Conservation (phyloP, 2,329 filamentous ascomycete species). For the Escovopsis sp. region DNA sequence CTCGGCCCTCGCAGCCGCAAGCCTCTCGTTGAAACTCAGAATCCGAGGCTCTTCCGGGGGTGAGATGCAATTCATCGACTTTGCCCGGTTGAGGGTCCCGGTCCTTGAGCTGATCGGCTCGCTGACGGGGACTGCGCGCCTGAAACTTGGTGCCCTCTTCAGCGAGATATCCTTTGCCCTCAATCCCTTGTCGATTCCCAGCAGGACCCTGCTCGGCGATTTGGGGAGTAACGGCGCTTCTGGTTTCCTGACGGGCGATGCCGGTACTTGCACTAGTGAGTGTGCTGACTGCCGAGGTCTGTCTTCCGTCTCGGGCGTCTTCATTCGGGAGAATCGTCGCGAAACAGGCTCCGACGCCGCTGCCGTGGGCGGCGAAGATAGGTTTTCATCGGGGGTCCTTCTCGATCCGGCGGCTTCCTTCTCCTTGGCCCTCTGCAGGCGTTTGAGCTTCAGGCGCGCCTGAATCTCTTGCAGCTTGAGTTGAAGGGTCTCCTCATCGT, state of each 20-base stretch:
- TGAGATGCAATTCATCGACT: conserved; percentile 19
- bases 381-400: conserved; percentile 9
- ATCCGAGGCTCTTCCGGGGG: conserved; percentile 23
- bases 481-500: conserved; percentile 81
- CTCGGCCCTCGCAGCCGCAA: conserved; percentile 53
- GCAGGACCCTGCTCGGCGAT: conserved; percentile 63
- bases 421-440: conserved; percentile 47
- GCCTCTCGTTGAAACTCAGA: conserved; percentile 66
- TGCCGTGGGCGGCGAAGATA: conserved; percentile 9
- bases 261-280: conserved; percentile 55
- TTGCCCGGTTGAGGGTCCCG: conserved; percentile 30
- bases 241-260: conserved; percentile 51
- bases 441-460: conserved; percentile 75
- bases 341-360: conserved; percentile 10
- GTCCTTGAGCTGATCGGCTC: conserved; percentile 12
- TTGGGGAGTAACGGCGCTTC: conserved; percentile 38
- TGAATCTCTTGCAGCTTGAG: conserved; percentile 81
- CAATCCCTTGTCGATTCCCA: conserved; percentile 84
- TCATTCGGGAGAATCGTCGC: conserved; percentile 11
- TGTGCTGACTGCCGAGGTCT: conserved; percentile 9
- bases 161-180: conserved; percentile 71
- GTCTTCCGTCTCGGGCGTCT: conserved; percentile 14
- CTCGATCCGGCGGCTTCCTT: conserved; percentile 9
- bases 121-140: conserved; percentile 10
- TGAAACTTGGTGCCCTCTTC: conserved; percentile 49